Conservation (phyloP, 306 rosid genomes). For the Lotus japonicus region DNA sequence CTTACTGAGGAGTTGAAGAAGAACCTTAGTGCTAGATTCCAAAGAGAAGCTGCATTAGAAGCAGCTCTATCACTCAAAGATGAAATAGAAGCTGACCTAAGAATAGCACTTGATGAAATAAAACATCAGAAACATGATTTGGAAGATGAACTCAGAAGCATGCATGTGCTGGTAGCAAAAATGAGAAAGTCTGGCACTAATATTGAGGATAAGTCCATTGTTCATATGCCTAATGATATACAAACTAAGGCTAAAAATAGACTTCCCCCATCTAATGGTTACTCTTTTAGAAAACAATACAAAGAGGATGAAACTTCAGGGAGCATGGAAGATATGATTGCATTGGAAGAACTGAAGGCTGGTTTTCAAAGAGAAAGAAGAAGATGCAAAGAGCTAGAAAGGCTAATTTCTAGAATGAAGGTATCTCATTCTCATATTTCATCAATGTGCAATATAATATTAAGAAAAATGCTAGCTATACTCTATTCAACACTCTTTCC, state of each 20-base stretch:
- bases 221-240: constrained; percentile 28
- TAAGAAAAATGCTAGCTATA: too few species aligned
- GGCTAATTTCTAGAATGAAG: constrained; percentile 58
- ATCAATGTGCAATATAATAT: not conserved
- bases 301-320: constrained; percentile 33
- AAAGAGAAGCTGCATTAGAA: constrained; percentile 63
- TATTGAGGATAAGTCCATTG: constrained; percentile 37
- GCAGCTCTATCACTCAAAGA: constrained; percentile 47
- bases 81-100: constrained; percentile 50
- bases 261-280: constrained; percentile 25
- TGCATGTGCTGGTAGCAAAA: constrained; percentile 51
- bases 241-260: constrained; percentile 34
- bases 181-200: constrained; percentile 40
- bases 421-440: constrained; percentile 27
- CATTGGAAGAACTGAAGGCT: constrained; percentile 48
- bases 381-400: constrained; percentile 60
- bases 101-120: constrained; percentile 55
- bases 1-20: constrained; percentile 51
- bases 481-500: too few species aligned
- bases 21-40: constrained; percentile 53
- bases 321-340: constrained; percentile 29
- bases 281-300: constrained; percentile 24
- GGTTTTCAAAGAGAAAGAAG: constrained; percentile 63
- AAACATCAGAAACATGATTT: constrained; percentile 49
- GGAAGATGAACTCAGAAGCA: constrained; percentile 69